Conservation (phyloP, 139 green algal genomes). For the Raphidocelis subcapitata region DNA sequence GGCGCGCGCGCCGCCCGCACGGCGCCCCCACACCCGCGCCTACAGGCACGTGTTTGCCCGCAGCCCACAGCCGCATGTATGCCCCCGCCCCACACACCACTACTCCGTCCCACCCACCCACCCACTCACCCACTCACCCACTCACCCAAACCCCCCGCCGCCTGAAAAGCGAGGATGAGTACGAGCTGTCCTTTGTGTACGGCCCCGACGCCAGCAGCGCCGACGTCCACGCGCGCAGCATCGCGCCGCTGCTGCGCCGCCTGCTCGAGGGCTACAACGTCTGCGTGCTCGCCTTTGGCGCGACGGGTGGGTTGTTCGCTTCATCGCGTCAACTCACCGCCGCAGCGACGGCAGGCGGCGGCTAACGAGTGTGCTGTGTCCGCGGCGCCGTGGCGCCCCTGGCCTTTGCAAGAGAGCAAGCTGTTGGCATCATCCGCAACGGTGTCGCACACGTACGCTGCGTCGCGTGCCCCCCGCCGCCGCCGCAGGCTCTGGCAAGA, state of each 20-base stretch:
- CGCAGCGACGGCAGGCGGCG: too few species aligned
- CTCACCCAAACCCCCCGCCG: too few species aligned
- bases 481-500: slow-evolving; percentile 54
- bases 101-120: background rate
- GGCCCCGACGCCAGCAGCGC: slow-evolving; percentile 48
- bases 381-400: too few species aligned
- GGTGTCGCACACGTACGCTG: too few species aligned
- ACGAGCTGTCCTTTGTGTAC: slow-evolving; percentile 55
- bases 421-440: too few species aligned
- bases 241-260: slow-evolving; percentile 56
- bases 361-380: too few species aligned
- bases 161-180: slow-evolving; percentile 73
- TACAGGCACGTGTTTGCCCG: background rate
- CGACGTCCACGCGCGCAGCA: slow-evolving; percentile 44
- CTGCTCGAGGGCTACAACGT: slow-evolving; percentile 61
- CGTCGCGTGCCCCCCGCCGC: too few species aligned
- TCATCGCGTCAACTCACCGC: too few species aligned
- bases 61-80: background rate
- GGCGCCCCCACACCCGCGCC: background rate
- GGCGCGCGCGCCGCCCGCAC: background rate
- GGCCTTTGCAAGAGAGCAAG: too few species aligned
- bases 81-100: background rate
- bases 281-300: slow-evolving; percentile 43
- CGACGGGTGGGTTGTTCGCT: slow-evolving; percentile 49
- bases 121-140: background rate